Evolutionary conservation across 2,329 filamentous ascomycete species (phyloP).

Genomic region (Xylariaceae sp.): DNA sequence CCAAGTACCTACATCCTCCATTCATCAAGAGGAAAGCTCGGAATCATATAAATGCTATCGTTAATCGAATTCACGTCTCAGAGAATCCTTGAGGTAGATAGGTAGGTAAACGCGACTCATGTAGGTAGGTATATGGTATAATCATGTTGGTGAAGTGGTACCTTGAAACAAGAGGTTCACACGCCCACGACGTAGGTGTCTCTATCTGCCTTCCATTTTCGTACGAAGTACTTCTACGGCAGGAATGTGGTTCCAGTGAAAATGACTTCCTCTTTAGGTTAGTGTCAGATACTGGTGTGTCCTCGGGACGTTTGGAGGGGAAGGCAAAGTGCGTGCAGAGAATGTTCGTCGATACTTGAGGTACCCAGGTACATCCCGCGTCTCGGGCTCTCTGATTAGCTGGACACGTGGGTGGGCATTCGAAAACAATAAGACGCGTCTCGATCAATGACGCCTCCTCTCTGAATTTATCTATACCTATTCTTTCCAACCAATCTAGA

Average conservation of each 20-base stretch:
- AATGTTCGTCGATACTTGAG: background rate
- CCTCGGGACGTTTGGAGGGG: background rate
- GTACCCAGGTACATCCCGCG: background rate
- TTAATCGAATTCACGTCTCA: too few species aligned
- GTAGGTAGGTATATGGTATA: too few species aligned
- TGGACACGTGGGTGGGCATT: conserved; percentile 12
- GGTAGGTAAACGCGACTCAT: too few species aligned
- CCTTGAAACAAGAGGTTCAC: too few species aligned
- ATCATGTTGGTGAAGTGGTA: too few species aligned
- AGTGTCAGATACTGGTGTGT: background rate
- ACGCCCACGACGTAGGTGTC: too few species aligned
- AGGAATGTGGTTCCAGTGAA: background rate
- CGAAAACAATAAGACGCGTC: conserved; percentile 19
- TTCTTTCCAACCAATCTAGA: conserved; percentile 15
- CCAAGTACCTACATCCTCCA: too few species aligned
- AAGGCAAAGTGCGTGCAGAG: background rate
- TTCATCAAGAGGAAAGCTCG: too few species aligned
- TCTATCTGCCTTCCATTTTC: too few species aligned
- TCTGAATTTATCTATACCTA: background rate
- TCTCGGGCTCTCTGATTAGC: conserved; percentile 11
- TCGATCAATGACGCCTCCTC: conserved; percentile 3
- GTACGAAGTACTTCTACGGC: too few species aligned
- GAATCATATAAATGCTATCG: too few species aligned
- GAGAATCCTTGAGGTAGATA: too few species aligned
- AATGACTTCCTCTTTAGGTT: background rate